These are phyloP conservation scores for Fusarium zealandicum DNA, from an alignment of 2,329 filamentous ascomycete genomes.

Conservation along the genomic window DNA sequence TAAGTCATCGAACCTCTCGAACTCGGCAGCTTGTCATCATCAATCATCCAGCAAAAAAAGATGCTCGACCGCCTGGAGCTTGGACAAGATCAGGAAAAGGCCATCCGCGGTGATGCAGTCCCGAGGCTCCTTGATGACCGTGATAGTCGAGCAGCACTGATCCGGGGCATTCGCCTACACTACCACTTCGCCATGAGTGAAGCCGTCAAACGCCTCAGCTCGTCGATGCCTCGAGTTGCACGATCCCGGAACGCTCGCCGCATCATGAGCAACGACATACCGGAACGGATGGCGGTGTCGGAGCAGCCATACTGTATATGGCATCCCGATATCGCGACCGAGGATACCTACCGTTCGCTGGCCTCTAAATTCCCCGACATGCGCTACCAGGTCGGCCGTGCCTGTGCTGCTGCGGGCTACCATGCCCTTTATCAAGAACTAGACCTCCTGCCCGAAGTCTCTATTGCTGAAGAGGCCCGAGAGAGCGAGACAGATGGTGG, in stretches of 20 bases:
- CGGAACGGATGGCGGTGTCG: neutral
- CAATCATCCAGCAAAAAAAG: too few species aligned
- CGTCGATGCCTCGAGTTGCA: neutral
- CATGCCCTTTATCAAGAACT: neutral
- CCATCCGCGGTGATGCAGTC: too few species aligned
- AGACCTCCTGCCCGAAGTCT: slow-evolving; percentile 12
- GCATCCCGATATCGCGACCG: slow-evolving; percentile 6
- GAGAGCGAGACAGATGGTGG: slow-evolving; percentile 5
- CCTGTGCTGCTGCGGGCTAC: slow-evolving; percentile 16
- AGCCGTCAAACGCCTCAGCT: neutral
- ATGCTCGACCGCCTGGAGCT: too few species aligned
- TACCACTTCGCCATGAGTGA: slow-evolving; percentile 7
- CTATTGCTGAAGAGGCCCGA: slow-evolving; percentile 13
- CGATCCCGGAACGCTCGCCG: slow-evolving; percentile 13
- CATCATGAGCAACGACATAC: slow-evolving; percentile 18
- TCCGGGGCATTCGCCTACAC: too few species aligned
- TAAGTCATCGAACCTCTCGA: too few species aligned
- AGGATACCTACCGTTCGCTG: slow-evolving; percentile 7
- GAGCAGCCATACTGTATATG: slow-evolving; percentile 20
- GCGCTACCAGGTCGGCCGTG: slow-evolving; percentile 12
- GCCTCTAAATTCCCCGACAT: slow-evolving; percentile 1
- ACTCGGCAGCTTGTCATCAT: too few species aligned
- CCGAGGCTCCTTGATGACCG: too few species aligned
- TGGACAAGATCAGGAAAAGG: too few species aligned
- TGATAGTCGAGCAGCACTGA: too few species aligned